Evolutionary conservation across 2,329 filamentous ascomycete genomes (phyloP).

Genomic region (Leptoxyphium fumago): DNA sequence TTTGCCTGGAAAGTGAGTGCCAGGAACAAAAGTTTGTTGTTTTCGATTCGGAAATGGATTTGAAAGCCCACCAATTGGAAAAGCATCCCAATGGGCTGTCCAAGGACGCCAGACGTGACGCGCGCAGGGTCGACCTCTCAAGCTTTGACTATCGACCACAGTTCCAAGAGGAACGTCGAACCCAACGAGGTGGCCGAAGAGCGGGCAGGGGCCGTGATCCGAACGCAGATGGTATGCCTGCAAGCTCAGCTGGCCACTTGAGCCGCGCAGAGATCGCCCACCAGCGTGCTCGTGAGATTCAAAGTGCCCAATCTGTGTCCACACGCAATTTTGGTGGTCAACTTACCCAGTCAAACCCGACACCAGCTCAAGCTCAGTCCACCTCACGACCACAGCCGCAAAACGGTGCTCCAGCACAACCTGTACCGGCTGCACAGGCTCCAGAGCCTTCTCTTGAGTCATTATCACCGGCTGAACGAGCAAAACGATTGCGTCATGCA

Average conservation of each 20-base stretch:
- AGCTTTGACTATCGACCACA: constrained; percentile 65
- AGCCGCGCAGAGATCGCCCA: constrained; percentile 80
- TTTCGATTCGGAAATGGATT: constrained; percentile 84
- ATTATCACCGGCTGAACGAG: constrained; percentile 63
- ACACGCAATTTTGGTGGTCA: constrained; percentile 75
- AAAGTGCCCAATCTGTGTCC: constrained; percentile 68
- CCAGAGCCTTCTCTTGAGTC: constrained; percentile 20
- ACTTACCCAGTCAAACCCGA: constrained; percentile 36
- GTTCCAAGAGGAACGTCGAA: constrained; percentile 45
- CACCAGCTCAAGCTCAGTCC: constrained; percentile 3
- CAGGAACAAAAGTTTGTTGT: constrained; percentile 96
- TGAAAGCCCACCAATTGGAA: constrained; percentile 83
- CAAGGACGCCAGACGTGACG: constrained; percentile 72
- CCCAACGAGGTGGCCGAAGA: constrained; percentile 33
- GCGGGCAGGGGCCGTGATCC: constrained; percentile 63
- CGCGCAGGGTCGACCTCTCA: constrained; percentile 72
- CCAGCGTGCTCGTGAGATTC: constrained; percentile 82
- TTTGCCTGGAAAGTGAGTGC: constrained; percentile 75
- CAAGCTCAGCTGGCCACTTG: constrained; percentile 64
- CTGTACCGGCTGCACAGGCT: constrained; percentile 20
- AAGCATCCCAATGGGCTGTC: constrained; percentile 66
- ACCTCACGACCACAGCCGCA: constrained; percentile 24
- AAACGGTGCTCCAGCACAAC: constrained; percentile 18
- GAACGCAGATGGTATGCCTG: constrained; percentile 64
- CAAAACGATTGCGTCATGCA: constrained; percentile 62